These are phyloP conservation scores for Colletotrichum endophyticum DNA, from an alignment of 2,329 filamentous ascomycete species.

Conservation along the genomic window DNA sequence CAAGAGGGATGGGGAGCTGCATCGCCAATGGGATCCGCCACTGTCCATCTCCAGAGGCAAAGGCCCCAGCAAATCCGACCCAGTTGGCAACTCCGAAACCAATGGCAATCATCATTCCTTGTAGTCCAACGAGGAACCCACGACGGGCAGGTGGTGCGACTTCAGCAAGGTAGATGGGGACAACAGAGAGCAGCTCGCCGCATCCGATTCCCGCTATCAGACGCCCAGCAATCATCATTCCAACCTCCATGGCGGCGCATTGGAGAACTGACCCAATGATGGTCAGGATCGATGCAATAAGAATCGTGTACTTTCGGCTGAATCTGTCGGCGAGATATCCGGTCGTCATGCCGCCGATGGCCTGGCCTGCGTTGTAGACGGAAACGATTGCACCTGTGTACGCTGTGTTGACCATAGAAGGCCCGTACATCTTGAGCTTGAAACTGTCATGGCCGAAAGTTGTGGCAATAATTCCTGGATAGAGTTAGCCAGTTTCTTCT, in stretches of 20 bases:
- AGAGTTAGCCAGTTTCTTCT: neutral
- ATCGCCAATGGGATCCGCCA: conserved; percentile 30
- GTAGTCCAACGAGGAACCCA: conserved; percentile 28
- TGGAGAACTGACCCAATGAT: conserved; percentile 26
- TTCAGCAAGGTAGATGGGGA: conserved; percentile 32
- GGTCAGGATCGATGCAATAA: conserved; percentile 28
- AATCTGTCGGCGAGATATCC: conserved; percentile 37
- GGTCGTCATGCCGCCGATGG: conserved; percentile 30
- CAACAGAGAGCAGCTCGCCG: conserved; percentile 24
- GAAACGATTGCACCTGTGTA: conserved; percentile 34
- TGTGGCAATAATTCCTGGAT: conserved; percentile 35
- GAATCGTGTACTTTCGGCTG: conserved; percentile 38
- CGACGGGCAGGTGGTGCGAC: conserved; percentile 26
- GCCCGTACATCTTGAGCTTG: conserved; percentile 34
- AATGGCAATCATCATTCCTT: conserved; percentile 27
- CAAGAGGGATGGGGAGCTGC: conserved; percentile 25
- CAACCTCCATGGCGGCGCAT: conserved; percentile 26
- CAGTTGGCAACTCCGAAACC: conserved; percentile 34
- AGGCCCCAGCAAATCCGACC: conserved; percentile 39
- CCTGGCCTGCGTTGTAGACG: conserved; percentile 35
- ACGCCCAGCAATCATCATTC: conserved; percentile 32
- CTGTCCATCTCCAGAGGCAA: conserved; percentile 29
- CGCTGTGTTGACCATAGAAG: conserved; percentile 26
- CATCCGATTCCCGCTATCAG: conserved; percentile 24
- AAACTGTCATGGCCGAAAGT: conserved; percentile 35